A percentile compares a stretch with the other conserved stretches of the same genome.
phyloP scores from a whole-genome alignment of 345 rosid genomes.

The Leavenworthia alabamica region DNA sequence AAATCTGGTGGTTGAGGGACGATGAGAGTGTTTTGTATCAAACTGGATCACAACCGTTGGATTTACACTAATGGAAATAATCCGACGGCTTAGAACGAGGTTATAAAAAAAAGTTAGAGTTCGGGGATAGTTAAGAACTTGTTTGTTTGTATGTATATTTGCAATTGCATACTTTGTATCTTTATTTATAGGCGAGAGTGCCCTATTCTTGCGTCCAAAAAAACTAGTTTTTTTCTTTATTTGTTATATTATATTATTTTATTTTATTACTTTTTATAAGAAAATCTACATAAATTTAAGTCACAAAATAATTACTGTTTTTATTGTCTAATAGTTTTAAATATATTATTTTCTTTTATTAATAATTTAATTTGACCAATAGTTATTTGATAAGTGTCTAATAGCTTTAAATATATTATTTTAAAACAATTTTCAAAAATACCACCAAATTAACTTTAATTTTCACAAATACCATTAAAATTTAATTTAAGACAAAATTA shows the following conservation, averaged over 20 bases:
- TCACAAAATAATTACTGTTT: too few relatives aligned
- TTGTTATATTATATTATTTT: neutral
- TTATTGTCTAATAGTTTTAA: too few relatives aligned
- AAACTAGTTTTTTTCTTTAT: slow-evolving; percentile 16
- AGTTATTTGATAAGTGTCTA: too few relatives aligned
- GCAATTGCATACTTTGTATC: slow-evolving; percentile 13
- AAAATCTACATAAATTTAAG: too few relatives aligned
- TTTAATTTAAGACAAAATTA: too few relatives aligned
- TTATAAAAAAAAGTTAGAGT: neutral
- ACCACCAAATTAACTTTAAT: too few relatives aligned
- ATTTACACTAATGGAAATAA: slow-evolving; percentile 2
- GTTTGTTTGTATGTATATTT: neutral
- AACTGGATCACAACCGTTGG: slow-evolving; percentile 29
- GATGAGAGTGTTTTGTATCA: slow-evolving; percentile 13
- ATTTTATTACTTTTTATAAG: too few relatives aligned
- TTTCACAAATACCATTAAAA: too few relatives aligned
- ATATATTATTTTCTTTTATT: too few relatives aligned
- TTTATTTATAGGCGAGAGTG: slow-evolving; percentile 28
- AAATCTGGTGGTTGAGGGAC: slow-evolving; percentile 34
- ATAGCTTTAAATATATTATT: too few relatives aligned
- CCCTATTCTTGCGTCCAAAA: slow-evolving; percentile 30
- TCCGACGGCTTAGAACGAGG: slow-evolving; percentile 18
- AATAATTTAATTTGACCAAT: too few relatives aligned
- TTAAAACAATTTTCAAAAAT: too few relatives aligned
- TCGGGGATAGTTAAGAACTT: neutral